Percentiles rank a stretch among this genome's conserved stretches.
phyloP scores from a whole-genome alignment of 352 stramenopile genomes.

The Pythium diclinum region DNA sequence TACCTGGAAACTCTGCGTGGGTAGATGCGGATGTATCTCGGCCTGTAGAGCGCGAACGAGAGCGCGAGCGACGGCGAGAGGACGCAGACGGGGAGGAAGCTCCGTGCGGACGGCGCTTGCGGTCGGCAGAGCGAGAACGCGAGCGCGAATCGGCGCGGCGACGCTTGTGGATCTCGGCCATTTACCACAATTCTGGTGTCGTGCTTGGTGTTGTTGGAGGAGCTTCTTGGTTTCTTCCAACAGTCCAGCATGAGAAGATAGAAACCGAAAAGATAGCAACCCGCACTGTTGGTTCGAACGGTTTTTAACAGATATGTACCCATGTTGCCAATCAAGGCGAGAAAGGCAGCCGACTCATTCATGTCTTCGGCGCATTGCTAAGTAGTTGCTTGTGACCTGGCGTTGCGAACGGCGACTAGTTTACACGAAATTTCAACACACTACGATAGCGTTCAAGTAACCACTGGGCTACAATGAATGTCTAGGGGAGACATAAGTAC shows the following conservation, averaged over 20 bases:
- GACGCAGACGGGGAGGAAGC: slow-evolving; percentile 6
- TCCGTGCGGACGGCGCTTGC: slow-evolving; percentile 11
- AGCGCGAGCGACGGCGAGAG: slow-evolving; percentile 8
- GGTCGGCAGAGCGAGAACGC: slow-evolving; percentile 34
- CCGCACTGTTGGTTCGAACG: background rate
- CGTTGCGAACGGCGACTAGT: too few species aligned
- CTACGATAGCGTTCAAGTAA: too few species aligned
- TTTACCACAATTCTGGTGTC: background rate
- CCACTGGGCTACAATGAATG: too few species aligned
- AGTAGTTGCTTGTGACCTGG: too few species aligned
- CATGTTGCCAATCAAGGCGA: background rate
- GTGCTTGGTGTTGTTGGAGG: background rate
- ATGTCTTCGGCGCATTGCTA: too few species aligned
- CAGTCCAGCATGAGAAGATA: background rate
- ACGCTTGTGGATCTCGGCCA: slow-evolving; percentile 36
- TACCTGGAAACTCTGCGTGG: slow-evolving; percentile 17
- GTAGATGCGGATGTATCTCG: slow-evolving; percentile 6
- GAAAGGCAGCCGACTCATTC: background rate
- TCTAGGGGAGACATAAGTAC: too few species aligned
- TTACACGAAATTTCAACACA: too few species aligned
- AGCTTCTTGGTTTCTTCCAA: slow-evolving; percentile 3
- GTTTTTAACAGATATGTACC: background rate
- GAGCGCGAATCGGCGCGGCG: slow-evolving; percentile 34
- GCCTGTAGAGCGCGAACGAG: slow-evolving; percentile 11
- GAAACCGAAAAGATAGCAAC: slow-evolving; percentile 1